Conservation (phyloP, 1,284 basidiomycete species). For the Fomes fomentarius region DNA sequence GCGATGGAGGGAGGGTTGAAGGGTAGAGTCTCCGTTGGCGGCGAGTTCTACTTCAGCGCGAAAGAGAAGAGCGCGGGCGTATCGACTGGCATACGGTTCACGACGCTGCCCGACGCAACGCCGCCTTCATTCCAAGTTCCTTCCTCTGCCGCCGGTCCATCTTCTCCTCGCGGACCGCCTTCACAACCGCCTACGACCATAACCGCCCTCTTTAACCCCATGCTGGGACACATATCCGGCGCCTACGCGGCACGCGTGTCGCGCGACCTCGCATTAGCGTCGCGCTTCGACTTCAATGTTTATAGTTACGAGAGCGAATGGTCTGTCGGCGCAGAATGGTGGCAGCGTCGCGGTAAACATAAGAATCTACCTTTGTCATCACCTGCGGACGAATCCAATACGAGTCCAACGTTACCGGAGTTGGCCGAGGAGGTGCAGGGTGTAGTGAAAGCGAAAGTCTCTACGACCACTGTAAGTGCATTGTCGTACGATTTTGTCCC, state of each 20-base stretch:
- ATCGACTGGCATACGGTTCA: constrained; percentile 92
- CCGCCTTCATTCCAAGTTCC: constrained; percentile 62
- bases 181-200: constrained; percentile 90
- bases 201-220: constrained; percentile 94
- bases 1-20: constrained; percentile 87
- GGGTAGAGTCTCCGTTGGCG: constrained; percentile 90
- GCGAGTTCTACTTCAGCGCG: constrained; percentile 92
- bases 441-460: constrained; percentile 88
- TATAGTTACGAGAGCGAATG: constrained; percentile 97
- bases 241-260: constrained; percentile 92
- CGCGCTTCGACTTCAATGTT: constrained; percentile 95
- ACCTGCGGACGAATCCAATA: constrained; percentile 9
- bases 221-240: constrained; percentile 92
- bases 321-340: constrained; percentile 95
- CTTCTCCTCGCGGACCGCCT: constrained; percentile 38
- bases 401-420: constrained; percentile 23
- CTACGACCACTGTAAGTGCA: constrained; percentile 85
- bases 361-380: constrained; percentile 13
- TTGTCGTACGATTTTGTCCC: too few species aligned
- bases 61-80: constrained; percentile 94
- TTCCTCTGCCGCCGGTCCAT: constrained; percentile 38
- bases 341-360: constrained; percentile 63
- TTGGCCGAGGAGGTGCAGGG: constrained; percentile 62
- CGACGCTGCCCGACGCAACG: constrained; percentile 82
- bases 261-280: constrained; percentile 85